Evolutionary conservation across 768 basidiomycete species (phyloP).

Genomic region (Boletus pseudo-olivaceus): DNA sequence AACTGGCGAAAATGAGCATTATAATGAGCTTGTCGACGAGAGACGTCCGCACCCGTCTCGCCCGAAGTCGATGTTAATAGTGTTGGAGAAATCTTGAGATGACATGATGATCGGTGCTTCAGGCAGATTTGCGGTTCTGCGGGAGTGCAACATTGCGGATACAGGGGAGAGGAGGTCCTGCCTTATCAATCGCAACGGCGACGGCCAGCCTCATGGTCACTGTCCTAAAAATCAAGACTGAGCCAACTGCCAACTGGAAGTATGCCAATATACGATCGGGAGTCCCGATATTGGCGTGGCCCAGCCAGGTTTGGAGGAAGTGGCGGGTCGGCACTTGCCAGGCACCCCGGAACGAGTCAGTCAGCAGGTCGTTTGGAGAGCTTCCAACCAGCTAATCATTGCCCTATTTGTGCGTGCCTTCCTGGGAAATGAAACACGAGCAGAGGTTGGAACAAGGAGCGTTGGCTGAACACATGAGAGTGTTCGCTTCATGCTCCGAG

Average conservation of each 20-base stretch:
- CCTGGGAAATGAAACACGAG: too few relatives aligned
- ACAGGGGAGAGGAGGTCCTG: too few relatives aligned
- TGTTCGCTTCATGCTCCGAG: not conserved
- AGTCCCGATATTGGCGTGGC: not conserved
- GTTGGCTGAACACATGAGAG: not conserved
- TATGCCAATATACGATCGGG: not conserved
- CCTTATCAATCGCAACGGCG: not conserved
- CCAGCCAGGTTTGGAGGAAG: too few relatives aligned
- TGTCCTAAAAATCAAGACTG: not conserved
- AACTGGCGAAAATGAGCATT: not conserved
- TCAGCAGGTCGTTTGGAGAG: not conserved
- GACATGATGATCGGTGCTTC: not conserved
- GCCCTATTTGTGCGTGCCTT: not conserved
- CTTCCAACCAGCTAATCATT: not conserved
- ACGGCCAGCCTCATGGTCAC: not conserved
- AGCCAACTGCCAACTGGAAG: not conserved
- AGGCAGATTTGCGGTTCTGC: not conserved
- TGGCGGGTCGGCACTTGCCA: not conserved
- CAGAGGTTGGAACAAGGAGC: not conserved
- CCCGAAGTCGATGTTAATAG: not conserved
- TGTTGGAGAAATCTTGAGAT: not conserved
- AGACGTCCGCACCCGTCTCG: not conserved
- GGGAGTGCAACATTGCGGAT: accelerated
- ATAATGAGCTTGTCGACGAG: not conserved
- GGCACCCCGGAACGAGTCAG: not conserved